Percentiles rank a stretch among this genome's conserved stretches.
These are phyloP conservation scores for Ustilago cynodontis DNA, from an alignment of 1,284 basidiomycete species.

Conservation along the genomic window DNA sequence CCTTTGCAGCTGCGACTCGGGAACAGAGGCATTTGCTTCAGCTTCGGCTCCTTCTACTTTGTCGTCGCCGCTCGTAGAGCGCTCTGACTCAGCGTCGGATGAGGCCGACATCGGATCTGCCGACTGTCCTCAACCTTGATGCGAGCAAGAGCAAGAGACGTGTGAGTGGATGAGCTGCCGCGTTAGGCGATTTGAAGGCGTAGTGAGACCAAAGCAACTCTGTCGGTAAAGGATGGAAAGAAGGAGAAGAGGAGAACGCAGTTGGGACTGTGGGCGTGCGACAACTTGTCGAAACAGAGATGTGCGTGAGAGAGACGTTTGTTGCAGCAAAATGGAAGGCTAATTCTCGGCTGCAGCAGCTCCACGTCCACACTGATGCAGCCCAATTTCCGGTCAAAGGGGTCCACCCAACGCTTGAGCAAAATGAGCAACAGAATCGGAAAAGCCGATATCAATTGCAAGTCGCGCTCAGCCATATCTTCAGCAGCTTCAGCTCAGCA, in stretches of 20 bases:
- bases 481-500: background rate
- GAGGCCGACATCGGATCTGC: slow-evolving; percentile 25
- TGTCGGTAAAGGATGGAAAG: background rate
- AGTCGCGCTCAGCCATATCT: background rate
- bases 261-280: background rate
- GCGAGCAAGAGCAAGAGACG: background rate
- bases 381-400: slow-evolving; percentile 1
- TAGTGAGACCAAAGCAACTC: background rate
- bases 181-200: background rate
- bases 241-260: background rate
- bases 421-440: background rate
- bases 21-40: slow-evolving; percentile 5
- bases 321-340: slow-evolving; percentile 3
- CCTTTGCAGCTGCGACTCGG: slow-evolving; percentile 45
- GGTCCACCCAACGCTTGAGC: background rate
- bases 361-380: slow-evolving; percentile 15
- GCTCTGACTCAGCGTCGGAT: slow-evolving; percentile 20
- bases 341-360: slow-evolving; percentile 13
- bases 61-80: slow-evolving; percentile 4
- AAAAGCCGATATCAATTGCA: background rate
- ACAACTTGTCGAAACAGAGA: background rate
- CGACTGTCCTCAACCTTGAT: slow-evolving; percentile 6
- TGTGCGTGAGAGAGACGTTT: background rate
- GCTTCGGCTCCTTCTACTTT: slow-evolving; percentile 8
- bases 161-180: slow-evolving; percentile 7